A percentile compares a stretch with the other conserved stretches of the same genome.
phyloP scores from a whole-genome alignment of 768 basidiomycete genomes.

The Auriscalpium microsporum region DNA sequence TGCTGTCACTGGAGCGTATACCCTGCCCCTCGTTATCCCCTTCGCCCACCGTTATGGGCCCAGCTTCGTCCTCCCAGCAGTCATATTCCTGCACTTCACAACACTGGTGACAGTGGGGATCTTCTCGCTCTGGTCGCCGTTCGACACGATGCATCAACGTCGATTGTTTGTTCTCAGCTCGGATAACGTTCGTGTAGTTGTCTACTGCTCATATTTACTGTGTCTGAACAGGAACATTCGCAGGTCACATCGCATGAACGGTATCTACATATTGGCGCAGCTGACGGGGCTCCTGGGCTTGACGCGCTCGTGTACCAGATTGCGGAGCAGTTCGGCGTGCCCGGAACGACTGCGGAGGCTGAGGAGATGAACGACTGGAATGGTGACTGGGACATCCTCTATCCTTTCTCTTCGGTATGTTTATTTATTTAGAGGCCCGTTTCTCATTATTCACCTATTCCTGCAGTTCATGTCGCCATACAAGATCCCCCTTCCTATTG shows the following conservation, averaged over 20 bases:
- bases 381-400: constrained; percentile 81
- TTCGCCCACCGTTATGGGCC: constrained; percentile 67
- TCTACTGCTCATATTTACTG: background rate
- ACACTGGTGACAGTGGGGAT: constrained; percentile 47
- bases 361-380: constrained; percentile 70
- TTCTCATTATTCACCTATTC: constrained; percentile 7
- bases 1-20: constrained; percentile 44
- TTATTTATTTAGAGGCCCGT: background rate
- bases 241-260: constrained; percentile 68
- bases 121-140: constrained; percentile 54
- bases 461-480: constrained; percentile 76
- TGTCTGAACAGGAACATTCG: background rate
- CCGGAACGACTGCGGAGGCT: constrained; percentile 30
- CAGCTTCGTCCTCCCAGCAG: constrained; percentile 25
- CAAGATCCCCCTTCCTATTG: constrained; percentile 57
- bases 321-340: constrained; percentile 47
- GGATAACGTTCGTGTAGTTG: constrained; percentile 60
- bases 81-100: constrained; percentile 38
- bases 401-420: constrained; percentile 68
- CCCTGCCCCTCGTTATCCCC: constrained; percentile 53
- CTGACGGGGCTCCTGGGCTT: constrained; percentile 79
- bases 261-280: constrained; percentile 70
- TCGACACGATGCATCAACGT: constrained; percentile 83
- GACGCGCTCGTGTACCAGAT: constrained; percentile 52
- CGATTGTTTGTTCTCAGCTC: constrained; percentile 75